Conservation (phyloP, 2,329 filamentous ascomycete species). For the Diaporthe amygdali region DNA sequence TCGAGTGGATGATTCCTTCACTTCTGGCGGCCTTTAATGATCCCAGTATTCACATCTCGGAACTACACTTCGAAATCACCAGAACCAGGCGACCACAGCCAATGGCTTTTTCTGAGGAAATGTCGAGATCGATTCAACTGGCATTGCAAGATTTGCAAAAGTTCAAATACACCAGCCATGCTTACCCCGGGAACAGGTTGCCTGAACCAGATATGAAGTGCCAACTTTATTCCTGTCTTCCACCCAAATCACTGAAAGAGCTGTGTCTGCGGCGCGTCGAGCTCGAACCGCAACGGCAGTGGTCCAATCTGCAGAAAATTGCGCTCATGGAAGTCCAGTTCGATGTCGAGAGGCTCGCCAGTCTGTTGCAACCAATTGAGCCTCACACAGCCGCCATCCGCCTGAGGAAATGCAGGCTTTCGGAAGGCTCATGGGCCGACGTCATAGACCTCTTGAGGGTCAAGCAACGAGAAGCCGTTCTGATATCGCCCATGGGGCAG, state of each 20-base stretch:
- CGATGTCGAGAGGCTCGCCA: background rate
- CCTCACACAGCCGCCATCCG: background rate
- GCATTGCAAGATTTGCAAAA: background rate
- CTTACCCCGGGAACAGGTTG: rapidly evolving
- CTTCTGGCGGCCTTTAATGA: background rate
- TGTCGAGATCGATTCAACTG: background rate
- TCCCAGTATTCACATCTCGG: background rate
- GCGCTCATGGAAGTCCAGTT: rapidly evolving
- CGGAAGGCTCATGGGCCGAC: background rate
- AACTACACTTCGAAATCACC: background rate
- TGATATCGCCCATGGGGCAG: rapidly evolving
- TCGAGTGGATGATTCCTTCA: background rate
- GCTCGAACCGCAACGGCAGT: background rate
- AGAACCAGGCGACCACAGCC: background rate
- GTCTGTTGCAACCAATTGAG: background rate
- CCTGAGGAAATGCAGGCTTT: rapidly evolving
- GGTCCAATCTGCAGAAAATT: background rate
- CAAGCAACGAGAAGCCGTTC: background rate
- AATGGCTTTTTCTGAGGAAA: rapidly evolving
- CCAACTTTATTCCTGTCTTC: background rate
- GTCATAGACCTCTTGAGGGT: background rate
- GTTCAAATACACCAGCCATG: background rate
- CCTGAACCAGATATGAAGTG: no score
- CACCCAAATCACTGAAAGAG: background rate
- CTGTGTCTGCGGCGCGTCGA: background rate